Evolutionary conservation across 164 flowering plant genomes (phyloP).

Genomic region (Magnolia changhungtana): DNA sequence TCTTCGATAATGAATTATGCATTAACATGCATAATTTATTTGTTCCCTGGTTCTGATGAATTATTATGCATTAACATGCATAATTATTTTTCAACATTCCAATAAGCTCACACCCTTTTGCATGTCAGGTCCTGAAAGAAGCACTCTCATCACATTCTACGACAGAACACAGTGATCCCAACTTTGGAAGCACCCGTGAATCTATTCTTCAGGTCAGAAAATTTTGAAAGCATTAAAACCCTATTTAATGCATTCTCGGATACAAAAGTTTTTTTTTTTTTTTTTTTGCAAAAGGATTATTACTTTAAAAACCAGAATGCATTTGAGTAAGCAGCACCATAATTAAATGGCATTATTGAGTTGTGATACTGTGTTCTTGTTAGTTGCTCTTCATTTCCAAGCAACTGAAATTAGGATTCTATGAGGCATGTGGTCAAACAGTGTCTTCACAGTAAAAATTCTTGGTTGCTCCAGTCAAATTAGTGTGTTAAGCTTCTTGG

Average conservation of each 20-base stretch:
- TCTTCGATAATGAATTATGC: background rate
- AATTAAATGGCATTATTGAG: background rate
- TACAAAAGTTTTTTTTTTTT: background rate
- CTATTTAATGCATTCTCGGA: background rate
- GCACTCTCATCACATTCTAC: slow-evolving; percentile 48
- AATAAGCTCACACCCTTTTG: background rate
- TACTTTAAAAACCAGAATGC: background rate
- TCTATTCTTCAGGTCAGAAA: slow-evolving; percentile 73
- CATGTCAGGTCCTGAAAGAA: slow-evolving; percentile 57
- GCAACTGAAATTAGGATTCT: too few species aligned
- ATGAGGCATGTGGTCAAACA: too few species aligned
- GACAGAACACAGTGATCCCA: slow-evolving; percentile 40
- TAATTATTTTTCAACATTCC: background rate
- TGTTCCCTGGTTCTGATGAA: background rate
- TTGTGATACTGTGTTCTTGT: background rate
- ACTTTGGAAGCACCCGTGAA: slow-evolving; percentile 73
- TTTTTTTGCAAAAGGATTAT: too few species aligned
- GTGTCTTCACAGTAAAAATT: too few species aligned
- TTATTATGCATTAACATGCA: background rate
- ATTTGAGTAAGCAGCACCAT: background rate
- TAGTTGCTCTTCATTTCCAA: too few species aligned
- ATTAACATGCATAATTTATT: background rate
- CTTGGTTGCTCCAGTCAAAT: too few species aligned
- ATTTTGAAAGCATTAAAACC: background rate
- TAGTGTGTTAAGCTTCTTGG: too few species aligned